Percentiles rank a stretch among this genome's conserved stretches.
Conservation (phyloP, 306 rosid species). For the Trifolium pratense region DNA sequence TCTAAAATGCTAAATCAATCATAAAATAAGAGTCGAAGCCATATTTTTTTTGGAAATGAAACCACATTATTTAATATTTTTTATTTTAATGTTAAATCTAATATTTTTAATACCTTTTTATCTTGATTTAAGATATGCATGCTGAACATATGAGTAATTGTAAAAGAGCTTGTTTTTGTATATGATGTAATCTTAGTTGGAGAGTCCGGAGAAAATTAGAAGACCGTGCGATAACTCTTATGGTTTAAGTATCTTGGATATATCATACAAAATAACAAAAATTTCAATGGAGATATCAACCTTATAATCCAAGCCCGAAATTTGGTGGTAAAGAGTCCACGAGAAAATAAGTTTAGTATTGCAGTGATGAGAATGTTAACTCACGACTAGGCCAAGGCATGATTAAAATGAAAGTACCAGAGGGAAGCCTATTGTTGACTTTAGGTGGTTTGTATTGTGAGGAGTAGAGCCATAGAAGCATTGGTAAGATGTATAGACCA, state of each 20-base stretch:
- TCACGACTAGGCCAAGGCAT: too few species aligned
- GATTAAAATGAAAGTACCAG: too few species aligned
- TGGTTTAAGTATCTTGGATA: constrained; percentile 2
- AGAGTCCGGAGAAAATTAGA: not conserved
- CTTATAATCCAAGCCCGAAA: not conserved
- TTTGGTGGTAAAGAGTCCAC: not conserved
- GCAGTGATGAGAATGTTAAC: too few species aligned
- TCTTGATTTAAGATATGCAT: constrained; percentile 2
- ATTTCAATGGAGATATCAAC: not conserved
- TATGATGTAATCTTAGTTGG: not conserved
- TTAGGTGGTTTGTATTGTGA: too few species aligned
- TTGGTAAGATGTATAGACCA: not conserved
- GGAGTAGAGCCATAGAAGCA: not conserved
- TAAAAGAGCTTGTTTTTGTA: constrained; percentile 8
- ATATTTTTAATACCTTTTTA: not conserved
- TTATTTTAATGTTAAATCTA: not conserved
- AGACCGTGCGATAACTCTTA: not conserved
- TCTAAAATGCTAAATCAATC: not conserved
- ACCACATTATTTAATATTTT: not conserved
- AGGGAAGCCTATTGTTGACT: too few species aligned
- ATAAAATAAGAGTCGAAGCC: too few species aligned
- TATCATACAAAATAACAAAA: not conserved
- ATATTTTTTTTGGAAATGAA: not conserved
- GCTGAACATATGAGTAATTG: not conserved
- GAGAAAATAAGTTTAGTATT: too few species aligned